Evolutionary conservation across 164 flowering plant genomes (phyloP).

Genomic region (Vitis amurensis): DNA sequence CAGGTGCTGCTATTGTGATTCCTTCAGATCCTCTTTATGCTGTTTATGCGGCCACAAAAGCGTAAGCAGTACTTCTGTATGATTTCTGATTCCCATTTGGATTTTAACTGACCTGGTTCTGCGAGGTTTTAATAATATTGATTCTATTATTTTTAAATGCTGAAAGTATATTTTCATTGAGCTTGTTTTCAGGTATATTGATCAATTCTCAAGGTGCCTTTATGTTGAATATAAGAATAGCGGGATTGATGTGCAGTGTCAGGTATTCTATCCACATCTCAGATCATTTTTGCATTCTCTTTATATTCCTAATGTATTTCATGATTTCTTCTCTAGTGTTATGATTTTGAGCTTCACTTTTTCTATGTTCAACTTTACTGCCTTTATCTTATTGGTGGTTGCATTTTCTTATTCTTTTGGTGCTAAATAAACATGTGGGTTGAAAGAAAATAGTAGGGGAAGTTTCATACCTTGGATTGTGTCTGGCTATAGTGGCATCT

Average conservation of each 20-base stretch:
- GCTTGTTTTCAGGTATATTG: slow-evolving; percentile 34
- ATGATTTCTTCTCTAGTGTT: background rate
- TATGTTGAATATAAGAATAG: slow-evolving; percentile 44
- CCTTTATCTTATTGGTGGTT: too few relatives aligned
- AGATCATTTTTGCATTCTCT: background rate
- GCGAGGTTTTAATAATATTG: background rate
- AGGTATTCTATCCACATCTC: slow-evolving; percentile 24
- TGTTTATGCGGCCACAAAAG: slow-evolving; percentile 91
- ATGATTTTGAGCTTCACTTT: background rate
- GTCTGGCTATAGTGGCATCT: too few relatives aligned
- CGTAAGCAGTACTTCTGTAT: slow-evolving; percentile 42
- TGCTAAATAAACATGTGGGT: too few relatives aligned
- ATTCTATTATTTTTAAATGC: background rate
- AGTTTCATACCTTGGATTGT: too few relatives aligned
- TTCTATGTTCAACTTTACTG: too few relatives aligned
- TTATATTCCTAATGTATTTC: background rate
- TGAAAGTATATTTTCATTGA: background rate
- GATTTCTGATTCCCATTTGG: background rate
- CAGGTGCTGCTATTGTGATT: slow-evolving; percentile 75
- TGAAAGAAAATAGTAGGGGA: too few relatives aligned
- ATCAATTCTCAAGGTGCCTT: slow-evolving; percentile 45
- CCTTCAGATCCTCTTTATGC: slow-evolving; percentile 90
- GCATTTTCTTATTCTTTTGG: too few relatives aligned
- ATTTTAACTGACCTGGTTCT: background rate
- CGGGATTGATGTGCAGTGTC: slow-evolving; percentile 58